Percentiles rank a stretch among this genome's conserved stretches.
Conservation (phyloP, 352 stramenopile species). For the Chrysophaeum taylorii region DNA sequence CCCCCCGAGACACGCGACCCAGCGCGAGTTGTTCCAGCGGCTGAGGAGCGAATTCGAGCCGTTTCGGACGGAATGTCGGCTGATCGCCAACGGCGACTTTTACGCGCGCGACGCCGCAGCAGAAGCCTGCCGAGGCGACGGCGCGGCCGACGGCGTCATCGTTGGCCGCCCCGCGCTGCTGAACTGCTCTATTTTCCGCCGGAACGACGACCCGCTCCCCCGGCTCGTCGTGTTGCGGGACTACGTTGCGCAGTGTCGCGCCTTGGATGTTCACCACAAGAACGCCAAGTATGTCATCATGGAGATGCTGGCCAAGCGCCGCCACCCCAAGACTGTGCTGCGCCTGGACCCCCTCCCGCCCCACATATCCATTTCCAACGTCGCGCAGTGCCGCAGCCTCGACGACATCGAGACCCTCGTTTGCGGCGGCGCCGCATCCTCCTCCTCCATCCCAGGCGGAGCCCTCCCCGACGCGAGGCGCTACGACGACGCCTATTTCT, state of each 20-base stretch:
- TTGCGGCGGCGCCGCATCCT: no score
- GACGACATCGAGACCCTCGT: no score
- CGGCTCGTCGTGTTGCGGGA: slow-evolving; percentile 45
- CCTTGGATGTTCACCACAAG: slow-evolving; percentile 45
- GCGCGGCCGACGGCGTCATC: slow-evolving; percentile 44
- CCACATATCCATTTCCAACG: no score
- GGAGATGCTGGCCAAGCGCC: slow-evolving; percentile 54
- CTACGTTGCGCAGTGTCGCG: slow-evolving; percentile 38
- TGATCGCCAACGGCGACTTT: slow-evolving; percentile 56
- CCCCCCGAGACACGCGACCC: not conserved
- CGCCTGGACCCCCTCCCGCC: no score
- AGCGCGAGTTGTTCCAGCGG: not conserved
- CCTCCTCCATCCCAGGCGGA: no score
- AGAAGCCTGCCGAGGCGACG: slow-evolving; percentile 31
- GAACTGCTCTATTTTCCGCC: slow-evolving; percentile 46
- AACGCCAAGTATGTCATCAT: slow-evolving; percentile 59
- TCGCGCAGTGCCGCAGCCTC: no score
- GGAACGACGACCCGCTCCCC: slow-evolving; percentile 16
- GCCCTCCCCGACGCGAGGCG: no score
- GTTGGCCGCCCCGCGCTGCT: slow-evolving; percentile 43
- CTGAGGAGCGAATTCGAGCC: not conserved
- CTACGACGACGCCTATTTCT: no score
- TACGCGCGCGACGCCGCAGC: slow-evolving; percentile 45
- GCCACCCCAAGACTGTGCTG: no score
- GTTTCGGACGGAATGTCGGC: not conserved